Evolutionary conservation across 2,329 filamentous ascomycete species (phyloP).

Genomic region (Alternaria burnsii): DNA sequence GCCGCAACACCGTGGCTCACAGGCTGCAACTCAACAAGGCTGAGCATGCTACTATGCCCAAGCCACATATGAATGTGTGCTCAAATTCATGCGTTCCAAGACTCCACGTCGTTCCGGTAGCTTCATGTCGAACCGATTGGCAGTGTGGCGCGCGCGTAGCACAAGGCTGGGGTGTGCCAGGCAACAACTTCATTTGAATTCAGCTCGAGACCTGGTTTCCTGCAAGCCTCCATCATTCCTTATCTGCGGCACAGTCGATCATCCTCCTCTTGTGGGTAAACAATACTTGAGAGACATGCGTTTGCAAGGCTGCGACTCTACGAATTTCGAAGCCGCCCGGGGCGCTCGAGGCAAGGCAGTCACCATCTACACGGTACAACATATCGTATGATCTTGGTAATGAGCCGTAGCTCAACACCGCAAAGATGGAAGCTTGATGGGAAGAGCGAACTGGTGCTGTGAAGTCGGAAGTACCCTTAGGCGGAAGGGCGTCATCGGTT

Average conservation of each 20-base stretch:
- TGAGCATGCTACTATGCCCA: background rate
- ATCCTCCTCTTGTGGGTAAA: background rate
- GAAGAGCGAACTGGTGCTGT: background rate
- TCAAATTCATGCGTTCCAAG: constrained; percentile 7
- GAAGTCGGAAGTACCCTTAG: background rate
- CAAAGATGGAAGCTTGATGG: background rate
- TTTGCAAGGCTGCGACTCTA: background rate
- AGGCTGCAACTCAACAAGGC: background rate
- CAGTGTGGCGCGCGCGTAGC: constrained; percentile 5
- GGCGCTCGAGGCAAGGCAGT: background rate
- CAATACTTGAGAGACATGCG: background rate
- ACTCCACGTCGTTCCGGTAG: background rate
- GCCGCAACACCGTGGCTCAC: constrained; percentile 7
- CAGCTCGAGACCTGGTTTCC: background rate
- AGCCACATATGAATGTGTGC: background rate
- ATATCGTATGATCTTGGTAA: background rate
- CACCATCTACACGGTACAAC: background rate
- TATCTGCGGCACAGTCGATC: background rate
- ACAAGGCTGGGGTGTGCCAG: constrained; percentile 4
- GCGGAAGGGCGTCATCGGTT: background rate
- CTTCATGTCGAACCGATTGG: background rate
- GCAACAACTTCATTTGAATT: constrained; percentile 5
- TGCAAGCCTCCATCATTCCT: background rate
- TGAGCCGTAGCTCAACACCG: background rate
- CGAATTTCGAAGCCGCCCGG: background rate